A percentile compares a stretch with the other conserved stretches of the same genome.
Conservation (phyloP, 768 basidiomycete species). For the Pisolithus sp. region DNA sequence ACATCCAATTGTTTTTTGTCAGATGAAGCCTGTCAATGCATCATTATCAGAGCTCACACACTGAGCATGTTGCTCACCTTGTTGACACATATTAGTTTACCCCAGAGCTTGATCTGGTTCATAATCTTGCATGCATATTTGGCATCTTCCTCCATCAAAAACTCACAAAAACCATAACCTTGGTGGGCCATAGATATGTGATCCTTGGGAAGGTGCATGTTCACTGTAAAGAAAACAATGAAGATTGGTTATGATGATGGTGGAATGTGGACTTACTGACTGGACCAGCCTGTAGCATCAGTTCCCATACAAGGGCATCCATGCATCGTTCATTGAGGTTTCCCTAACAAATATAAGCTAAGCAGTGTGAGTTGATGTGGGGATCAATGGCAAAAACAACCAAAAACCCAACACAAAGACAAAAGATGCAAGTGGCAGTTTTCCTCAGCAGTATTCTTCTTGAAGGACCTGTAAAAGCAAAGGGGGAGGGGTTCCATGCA, state of each 20-base stretch:
- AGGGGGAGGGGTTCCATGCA: too few relatives aligned
- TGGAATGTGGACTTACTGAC: too few relatives aligned
- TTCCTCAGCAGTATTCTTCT: too few relatives aligned
- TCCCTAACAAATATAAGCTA: too few relatives aligned
- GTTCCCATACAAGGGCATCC: slow-evolving; percentile 39
- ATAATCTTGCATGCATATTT: slow-evolving; percentile 99
- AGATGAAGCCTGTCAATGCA: slow-evolving; percentile 71
- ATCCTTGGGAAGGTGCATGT: slow-evolving; percentile 97
- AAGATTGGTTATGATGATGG: too few relatives aligned
- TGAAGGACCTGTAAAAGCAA: too few relatives aligned
- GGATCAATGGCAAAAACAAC: too few relatives aligned
- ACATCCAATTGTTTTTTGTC: slow-evolving; percentile 98
- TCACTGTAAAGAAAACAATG: slow-evolving; percentile 46
- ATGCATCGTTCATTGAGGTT: slow-evolving; percentile 16
- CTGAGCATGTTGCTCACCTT: slow-evolving; percentile 56
- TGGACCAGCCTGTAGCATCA: too few relatives aligned
- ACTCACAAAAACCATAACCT: slow-evolving; percentile 99
- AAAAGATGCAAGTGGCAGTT: too few relatives aligned
- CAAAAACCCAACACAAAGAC: too few relatives aligned
- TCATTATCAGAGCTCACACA: background rate
- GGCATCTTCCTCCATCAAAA: slow-evolving; percentile 96
- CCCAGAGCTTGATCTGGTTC: slow-evolving; percentile 99
- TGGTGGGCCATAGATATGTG: slow-evolving; percentile 98
- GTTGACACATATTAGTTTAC: slow-evolving; percentile 97
- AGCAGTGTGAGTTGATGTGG: too few relatives aligned